phyloP scores from a whole-genome alignment of 768 basidiomycete genomes.

The Leccinellum albellum region DNA sequence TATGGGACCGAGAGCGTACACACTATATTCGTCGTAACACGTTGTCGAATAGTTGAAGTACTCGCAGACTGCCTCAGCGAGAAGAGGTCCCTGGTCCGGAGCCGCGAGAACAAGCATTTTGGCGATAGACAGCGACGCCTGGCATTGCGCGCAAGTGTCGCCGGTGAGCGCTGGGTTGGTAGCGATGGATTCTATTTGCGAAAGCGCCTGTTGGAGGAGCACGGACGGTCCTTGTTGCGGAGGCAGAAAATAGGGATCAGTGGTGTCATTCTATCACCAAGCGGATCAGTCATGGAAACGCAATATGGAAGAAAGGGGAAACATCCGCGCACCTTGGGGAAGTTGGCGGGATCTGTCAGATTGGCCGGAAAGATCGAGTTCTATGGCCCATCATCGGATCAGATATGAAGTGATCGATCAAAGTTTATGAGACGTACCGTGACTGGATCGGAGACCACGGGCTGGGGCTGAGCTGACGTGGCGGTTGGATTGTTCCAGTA shows the following conservation, averaged over 20 bases:
- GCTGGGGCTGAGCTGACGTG: slow-evolving; percentile 66
- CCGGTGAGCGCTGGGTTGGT: slow-evolving; percentile 35
- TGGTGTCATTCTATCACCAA: slow-evolving; percentile 36
- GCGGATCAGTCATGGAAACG: background rate
- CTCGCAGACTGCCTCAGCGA: slow-evolving; percentile 41
- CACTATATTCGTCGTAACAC: slow-evolving; percentile 35
- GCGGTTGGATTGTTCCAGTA: slow-evolving; percentile 71
- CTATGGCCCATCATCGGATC: slow-evolving; percentile 28
- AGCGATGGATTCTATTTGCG: slow-evolving; percentile 38
- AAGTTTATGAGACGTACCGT: slow-evolving; percentile 38
- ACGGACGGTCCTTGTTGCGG: slow-evolving; percentile 29
- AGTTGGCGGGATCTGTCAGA: slow-evolving; percentile 59
- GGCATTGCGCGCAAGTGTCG: slow-evolving; percentile 39
- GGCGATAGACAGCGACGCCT: slow-evolving; percentile 35
- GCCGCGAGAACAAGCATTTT: slow-evolving; percentile 43
- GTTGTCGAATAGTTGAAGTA: slow-evolving; percentile 36
- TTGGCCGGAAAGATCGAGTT: slow-evolving; percentile 51
- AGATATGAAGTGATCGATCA: background rate
- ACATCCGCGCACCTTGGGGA: slow-evolving; percentile 39
- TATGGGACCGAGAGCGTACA: slow-evolving; percentile 38
- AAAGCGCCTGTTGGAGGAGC: slow-evolving; percentile 38
- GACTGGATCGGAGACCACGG: slow-evolving; percentile 66
- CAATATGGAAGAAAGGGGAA: background rate
- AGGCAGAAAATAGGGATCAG: slow-evolving; percentile 44
- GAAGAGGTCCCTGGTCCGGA: slow-evolving; percentile 39